Base-by-base conservation (phyloP, 345 rosid genomes). In the Psidium guajava region DNA sequence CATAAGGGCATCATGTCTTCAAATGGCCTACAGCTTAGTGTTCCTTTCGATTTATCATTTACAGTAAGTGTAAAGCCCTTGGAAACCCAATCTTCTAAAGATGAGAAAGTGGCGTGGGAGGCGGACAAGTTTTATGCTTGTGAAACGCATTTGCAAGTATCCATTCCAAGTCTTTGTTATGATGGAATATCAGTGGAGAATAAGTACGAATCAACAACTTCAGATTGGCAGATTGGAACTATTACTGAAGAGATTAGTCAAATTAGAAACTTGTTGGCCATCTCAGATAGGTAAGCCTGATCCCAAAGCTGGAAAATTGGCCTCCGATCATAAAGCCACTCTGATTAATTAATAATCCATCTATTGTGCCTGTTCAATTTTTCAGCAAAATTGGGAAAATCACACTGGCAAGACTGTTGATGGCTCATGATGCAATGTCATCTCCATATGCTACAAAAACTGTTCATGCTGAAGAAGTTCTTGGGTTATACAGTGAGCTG, bases 361-460 rank as follows among this genome's bases (percentile, higher is more conserved):
- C 51, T 47, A 36, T 82, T 42, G 36, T 8, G 53, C 86, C 85
- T 20, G 42, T 53, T 49, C 85, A n/a, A 86, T 59, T 83, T 85
- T 90, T 90, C 86, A 95, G 98, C 89, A 97, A 97, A 93, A 95
- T 97, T 86, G 97, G 98, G 84, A 97, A 97, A 92, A 96, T 97
- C 88, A 93, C 95, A 15, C 94, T 95, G 87, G 99, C 98, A 32
- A 95, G 95, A 90, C 90, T 96, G 90, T 87, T 95, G 94, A 93
- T 89, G 89, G 98, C 98, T 83, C 88, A 84, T 86, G 92, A 96
- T 89, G 90, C 85, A 81, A 88, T 91, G 89, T 32, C 57, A 59
- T 84, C 85, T 82, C 84, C 89, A 64, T 81, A 51, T 85, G 61
- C 89, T 53, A 86, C 82, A n/a, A 88, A 88, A 84, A 84, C 84